Evolutionary conservation across 1,284 basidiomycete genomes (phyloP), one percentile per base, ranked within the genome.

Genomic region (Cutaneotrichosporon sp.): DNA sequence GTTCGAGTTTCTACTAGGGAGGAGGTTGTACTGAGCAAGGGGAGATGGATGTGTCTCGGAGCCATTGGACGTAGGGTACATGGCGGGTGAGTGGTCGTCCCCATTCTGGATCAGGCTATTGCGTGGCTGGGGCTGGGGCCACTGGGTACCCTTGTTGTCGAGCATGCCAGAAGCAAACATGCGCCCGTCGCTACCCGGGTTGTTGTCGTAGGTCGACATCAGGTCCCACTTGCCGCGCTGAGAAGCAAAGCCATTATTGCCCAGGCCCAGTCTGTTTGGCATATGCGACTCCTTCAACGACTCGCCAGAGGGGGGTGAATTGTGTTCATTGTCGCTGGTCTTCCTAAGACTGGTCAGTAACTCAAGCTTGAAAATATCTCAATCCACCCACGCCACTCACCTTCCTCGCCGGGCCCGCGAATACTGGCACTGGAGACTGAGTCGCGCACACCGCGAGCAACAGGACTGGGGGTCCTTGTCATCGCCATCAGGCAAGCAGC

Each of bases 371-470:
- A 13, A n/a, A 18, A 1, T 30, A 9, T 31, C 30, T 26, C 21
- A 11, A 51, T 50, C 10, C 26, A n/a, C 36, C 11, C 5, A 5
- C 26, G 21, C n/a, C 22, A 63, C 65, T 22, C 31, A 67, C 66
- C 59, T 38, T 40, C 63, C 66, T 4, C 64, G 61, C 11, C 58
- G 51, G 4, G 61, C 63, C 11, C 66, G 56, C 10, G 61, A 57
- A 32, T 67, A 67, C n/a, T 61, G 58, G 40, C 66, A 67, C 0
- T 34, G 51, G 1, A 67, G 56, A 16, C 58, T 52, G 47, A 67
- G 66, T 2, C 66, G 61, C 2, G 66, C 66, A 16, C 66, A 67
- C 4, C 66, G 53, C n/a, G 66, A 67, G 47, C 66, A 67, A 1
- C 59, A 58, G 9, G 66, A 32, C 9, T 38, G 58, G 26, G 66